Evolutionary conservation across 805 yeast species (phyloP).

Genomic region (Torulaspora microellipsoides): DNA sequence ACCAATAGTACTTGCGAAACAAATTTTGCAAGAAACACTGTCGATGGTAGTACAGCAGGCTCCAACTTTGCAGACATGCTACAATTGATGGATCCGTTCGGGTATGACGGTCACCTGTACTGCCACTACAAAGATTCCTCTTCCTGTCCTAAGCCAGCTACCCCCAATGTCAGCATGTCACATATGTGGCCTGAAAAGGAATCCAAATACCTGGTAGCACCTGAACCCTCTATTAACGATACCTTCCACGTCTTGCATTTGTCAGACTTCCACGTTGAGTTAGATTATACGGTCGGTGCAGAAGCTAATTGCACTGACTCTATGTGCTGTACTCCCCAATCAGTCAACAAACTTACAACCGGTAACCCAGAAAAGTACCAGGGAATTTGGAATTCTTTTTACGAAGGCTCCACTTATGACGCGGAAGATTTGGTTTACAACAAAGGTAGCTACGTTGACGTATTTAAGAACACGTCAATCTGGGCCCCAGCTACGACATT

Average conservation of each 20-base stretch:
- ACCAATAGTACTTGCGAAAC: conserved; percentile 29
- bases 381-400: conserved; percentile 26
- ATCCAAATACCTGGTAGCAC: conserved; percentile 41
- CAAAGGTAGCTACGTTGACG: conserved; percentile 28
- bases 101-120: conserved; percentile 55
- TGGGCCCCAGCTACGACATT: conserved; percentile 54
- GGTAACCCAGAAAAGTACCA: conserved; percentile 21
- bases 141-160: conserved; percentile 50
- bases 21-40: conserved; percentile 38
- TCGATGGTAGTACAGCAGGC: conserved; percentile 36
- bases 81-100: conserved; percentile 46
- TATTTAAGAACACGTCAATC: conserved; percentile 28
- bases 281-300: conserved; percentile 49
- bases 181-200: conserved; percentile 44
- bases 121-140: conserved; percentile 49
- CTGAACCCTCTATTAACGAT: conserved; percentile 40
- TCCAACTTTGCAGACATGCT: conserved; percentile 50
- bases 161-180: conserved; percentile 45
- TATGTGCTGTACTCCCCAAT: conserved; percentile 59
- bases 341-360: conserved; percentile 37
- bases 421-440: conserved; percentile 28
- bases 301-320: conserved; percentile 54
- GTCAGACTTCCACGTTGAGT: conserved; percentile 61
- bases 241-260: conserved; percentile 59
- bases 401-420: conserved; percentile 30